These are phyloP conservation scores for Inga oerstediana DNA, from an alignment of 306 rosid species.

Conservation along the genomic window DNA sequence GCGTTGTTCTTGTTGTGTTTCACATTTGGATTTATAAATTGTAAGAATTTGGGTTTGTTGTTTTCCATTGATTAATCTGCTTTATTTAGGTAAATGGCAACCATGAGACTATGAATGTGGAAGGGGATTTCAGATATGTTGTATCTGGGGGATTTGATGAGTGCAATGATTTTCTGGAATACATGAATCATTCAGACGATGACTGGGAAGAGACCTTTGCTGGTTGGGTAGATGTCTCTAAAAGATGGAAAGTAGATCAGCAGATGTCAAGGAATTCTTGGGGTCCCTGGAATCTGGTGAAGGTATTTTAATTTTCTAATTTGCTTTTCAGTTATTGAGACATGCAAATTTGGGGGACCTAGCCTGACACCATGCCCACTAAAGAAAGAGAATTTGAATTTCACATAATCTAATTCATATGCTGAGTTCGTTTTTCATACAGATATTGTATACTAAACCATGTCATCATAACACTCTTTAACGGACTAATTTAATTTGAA, in stretches of 20 bases:
- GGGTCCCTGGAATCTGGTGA: slow-evolving; percentile 84
- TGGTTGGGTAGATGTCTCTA: slow-evolving; percentile 69
- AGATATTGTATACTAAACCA: neutral
- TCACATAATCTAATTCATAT: neutral
- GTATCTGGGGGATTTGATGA: slow-evolving; percentile 84
- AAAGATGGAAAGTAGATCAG: slow-evolving; percentile 62
- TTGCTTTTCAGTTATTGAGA: slow-evolving; percentile 1
- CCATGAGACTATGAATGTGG: slow-evolving; percentile 96
- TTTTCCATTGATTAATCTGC: slow-evolving; percentile 2
- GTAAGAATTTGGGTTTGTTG: slow-evolving; percentile 11
- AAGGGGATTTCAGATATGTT: slow-evolving; percentile 92
- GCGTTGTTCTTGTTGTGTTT: slow-evolving; percentile 10
- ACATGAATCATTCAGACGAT: slow-evolving; percentile 53
- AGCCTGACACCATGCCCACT: neutral
- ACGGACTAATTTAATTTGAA: slow-evolving; percentile 2
- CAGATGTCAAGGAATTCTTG: slow-evolving; percentile 53
- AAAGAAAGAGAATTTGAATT: neutral
- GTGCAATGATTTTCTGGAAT: slow-evolving; percentile 75
- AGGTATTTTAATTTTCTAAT: slow-evolving; percentile 61
- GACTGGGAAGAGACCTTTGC: slow-evolving; percentile 75
- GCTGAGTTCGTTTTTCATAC: neutral
- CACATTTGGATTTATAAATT: neutral
- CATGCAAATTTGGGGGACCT: neutral
- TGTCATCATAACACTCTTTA: slow-evolving; percentile 5
- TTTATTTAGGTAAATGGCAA: slow-evolving; percentile 80